These are phyloP conservation scores for Amanita pseudoporphyria DNA, from an alignment of 768 basidiomycete species.

Conservation along the genomic window DNA sequence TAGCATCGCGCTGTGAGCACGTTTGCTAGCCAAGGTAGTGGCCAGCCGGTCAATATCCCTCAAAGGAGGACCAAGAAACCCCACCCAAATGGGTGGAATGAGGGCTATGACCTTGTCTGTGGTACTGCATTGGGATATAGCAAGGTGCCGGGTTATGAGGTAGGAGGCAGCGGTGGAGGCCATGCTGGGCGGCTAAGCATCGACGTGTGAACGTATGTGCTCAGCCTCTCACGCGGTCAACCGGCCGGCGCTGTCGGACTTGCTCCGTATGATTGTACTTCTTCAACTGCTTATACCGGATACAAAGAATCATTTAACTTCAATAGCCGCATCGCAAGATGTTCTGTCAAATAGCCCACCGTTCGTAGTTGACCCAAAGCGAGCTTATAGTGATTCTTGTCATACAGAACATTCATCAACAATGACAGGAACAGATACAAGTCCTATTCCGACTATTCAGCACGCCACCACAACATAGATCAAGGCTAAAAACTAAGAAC, in stretches of 20 bases:
- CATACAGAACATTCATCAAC: slow-evolving; percentile 96
- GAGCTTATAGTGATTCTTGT: slow-evolving; percentile 99
- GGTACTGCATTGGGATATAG: neutral
- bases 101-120: neutral
- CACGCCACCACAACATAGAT: neutral
- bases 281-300: slow-evolving; percentile 97
- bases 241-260: too few species aligned
- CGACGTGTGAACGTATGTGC: too few species aligned
- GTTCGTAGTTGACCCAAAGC: slow-evolving; percentile 96
- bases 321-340: slow-evolving; percentile 88
- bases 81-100: neutral
- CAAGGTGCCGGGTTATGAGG: neutral
- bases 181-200: too few species aligned
- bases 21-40: neutral
- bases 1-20: neutral
- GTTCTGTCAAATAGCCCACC: slow-evolving; percentile 91
- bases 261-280: too few species aligned
- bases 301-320: slow-evolving; percentile 98
- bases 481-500: slow-evolving; percentile 20
- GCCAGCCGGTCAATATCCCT: neutral
- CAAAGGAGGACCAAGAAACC: neutral
- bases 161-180: neutral
- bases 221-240: too few species aligned
- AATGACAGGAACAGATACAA: slow-evolving; percentile 97
- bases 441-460: slow-evolving; percentile 35